Evolutionary conservation across 805 yeast genomes (phyloP).

Genomic region (Komagataella ulmi): DNA sequence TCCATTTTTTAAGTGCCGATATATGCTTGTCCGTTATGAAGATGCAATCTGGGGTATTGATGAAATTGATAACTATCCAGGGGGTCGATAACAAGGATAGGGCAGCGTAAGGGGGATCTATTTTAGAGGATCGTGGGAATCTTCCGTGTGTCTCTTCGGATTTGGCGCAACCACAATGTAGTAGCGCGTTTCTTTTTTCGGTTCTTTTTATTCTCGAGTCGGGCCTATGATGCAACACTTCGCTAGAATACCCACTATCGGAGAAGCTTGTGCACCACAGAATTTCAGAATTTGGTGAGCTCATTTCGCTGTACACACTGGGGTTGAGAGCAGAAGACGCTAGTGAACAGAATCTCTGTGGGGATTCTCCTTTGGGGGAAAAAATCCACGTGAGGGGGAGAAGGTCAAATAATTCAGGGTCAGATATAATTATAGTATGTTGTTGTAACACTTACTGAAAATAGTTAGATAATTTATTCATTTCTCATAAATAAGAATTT

Average conservation of each 20-base stretch:
- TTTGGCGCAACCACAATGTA: neutral
- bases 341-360: neutral
- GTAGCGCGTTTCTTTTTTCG: neutral
- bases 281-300: neutral
- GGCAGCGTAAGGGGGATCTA: neutral
- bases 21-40: neutral
- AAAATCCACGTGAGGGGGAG: neutral
- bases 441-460: neutral
- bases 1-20: neutral
- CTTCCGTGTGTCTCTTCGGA: neutral
- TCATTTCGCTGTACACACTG: neutral
- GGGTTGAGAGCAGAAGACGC: neutral
- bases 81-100: neutral
- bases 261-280: too few relatives aligned
- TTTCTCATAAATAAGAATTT: neutral
- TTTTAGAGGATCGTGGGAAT: neutral
- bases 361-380: neutral
- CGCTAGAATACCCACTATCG: too few relatives aligned
- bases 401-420: neutral
- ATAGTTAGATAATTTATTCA: neutral
- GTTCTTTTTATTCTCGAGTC: neutral
- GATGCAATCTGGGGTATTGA: neutral
- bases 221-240: neutral
- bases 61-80: neutral
- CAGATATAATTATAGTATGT: neutral